These are phyloP conservation scores for Solanum medicagineum DNA, from an alignment of 257 asterid species.

Conservation along the genomic window DNA sequence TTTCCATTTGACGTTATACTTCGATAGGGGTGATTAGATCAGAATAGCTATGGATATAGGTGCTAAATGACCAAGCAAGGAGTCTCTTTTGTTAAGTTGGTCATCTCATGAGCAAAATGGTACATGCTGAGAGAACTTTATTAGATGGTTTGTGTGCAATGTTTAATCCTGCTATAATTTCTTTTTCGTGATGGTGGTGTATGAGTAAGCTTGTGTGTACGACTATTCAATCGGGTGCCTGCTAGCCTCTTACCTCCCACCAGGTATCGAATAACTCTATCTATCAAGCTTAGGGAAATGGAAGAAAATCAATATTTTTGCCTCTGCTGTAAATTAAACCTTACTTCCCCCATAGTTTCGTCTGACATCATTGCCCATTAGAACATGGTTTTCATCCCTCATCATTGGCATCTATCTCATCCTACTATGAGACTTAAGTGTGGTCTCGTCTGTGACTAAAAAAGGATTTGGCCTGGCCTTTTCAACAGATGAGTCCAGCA, in stretches of 20 bases:
- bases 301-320: not conserved
- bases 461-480: not conserved
- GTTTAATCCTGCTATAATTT: not conserved
- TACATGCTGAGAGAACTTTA: not conserved
- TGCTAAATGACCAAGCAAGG: not conserved
- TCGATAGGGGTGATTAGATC: not conserved
- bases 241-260: not conserved
- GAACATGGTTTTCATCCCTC: not conserved
- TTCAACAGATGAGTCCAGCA: constrained; percentile 51
- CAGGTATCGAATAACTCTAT: not conserved
- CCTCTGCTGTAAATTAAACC: not conserved
- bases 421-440: not conserved
- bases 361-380: not conserved
- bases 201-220: not conserved
- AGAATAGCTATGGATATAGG: not conserved
- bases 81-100: not conserved
- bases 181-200: not conserved
- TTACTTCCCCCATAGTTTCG: not conserved
- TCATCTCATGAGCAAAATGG: not conserved
- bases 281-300: not conserved
- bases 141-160: not conserved
- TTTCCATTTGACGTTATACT: not conserved
- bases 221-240: not conserved
- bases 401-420: not conserved
- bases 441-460: not conserved